Conservation (phyloP, 2,329 filamentous ascomycete genomes). For the Epichloe bromicola region DNA sequence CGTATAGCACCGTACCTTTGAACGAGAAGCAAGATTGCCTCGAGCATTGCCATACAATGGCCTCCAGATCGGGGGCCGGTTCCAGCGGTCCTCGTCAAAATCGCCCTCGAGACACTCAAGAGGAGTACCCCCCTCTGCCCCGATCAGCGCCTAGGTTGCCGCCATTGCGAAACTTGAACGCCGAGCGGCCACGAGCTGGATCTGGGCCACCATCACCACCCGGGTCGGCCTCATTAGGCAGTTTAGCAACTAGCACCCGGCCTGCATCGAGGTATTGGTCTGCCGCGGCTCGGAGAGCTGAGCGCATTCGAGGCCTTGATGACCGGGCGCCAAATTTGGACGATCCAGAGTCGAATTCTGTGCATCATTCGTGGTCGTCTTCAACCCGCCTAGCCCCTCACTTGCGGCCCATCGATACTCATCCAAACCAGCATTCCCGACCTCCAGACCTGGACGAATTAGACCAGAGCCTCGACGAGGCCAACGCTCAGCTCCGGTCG, state of each 20-base stretch:
- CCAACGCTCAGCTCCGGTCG: slow-evolving; percentile 30
- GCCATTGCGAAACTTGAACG: slow-evolving; percentile 18
- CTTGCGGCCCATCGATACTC: slow-evolving; percentile 13
- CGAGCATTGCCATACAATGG: slow-evolving; percentile 12
- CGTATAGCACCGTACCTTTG: too few relatives aligned
- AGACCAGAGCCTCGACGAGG: slow-evolving; percentile 27
- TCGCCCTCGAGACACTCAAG: slow-evolving; percentile 17
- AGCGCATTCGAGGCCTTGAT: slow-evolving; percentile 23
- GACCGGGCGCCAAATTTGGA: slow-evolving; percentile 15
- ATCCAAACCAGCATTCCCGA: slow-evolving; percentile 3
- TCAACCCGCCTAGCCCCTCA: slow-evolving; percentile 13
- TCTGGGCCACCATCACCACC: slow-evolving; percentile 6
- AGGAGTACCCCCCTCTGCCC: slow-evolving; percentile 22
- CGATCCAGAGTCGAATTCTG: slow-evolving; percentile 14
- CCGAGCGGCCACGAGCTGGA: slow-evolving; percentile 15
- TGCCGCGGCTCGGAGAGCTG: slow-evolving; percentile 19
- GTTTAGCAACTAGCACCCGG: not conserved
- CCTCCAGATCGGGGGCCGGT: slow-evolving; percentile 20
- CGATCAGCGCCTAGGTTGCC: slow-evolving; percentile 15
- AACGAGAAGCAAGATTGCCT: not conserved
- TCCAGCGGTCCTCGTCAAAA: slow-evolving; percentile 16
- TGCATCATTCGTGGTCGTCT: slow-evolving; percentile 16
- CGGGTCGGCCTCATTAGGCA: not conserved
- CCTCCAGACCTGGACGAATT: slow-evolving; percentile 23
- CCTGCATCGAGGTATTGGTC: slow-evolving; percentile 12